Evolutionary conservation across 2,329 filamentous ascomycete species (phyloP), one percentile per base, ranked within the genome.

Genomic region (Xylaria sp.): DNA sequence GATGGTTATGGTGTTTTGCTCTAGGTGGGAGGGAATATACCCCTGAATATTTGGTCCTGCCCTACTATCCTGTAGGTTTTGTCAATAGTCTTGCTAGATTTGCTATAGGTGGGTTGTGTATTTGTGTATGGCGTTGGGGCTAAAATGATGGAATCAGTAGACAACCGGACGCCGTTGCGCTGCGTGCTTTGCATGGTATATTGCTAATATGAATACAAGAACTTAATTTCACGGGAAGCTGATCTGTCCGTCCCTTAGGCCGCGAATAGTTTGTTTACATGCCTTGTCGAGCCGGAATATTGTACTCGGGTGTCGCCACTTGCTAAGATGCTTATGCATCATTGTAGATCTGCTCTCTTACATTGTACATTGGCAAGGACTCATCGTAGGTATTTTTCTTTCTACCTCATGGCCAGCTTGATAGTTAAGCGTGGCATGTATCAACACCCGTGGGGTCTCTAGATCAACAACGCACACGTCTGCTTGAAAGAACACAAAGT

Each of bases 91-190:
- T 55, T 52, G 66, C 52, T 65, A 60, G 57, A 57, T 61, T 60
- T 61, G 56, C 41, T 46, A 3, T 30, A 41, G 60, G 10, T 34
- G 45, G 15, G 32, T 48, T 46, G 32, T 39, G 39, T 60, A 15
- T 57, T 18, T 57, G 28, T 63, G 63, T 60, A 68, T 57, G 65
- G 68, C 62, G 65, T 70, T 65, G 39, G 57, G 64, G 60, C n/a
- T 48, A 53, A 20, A 36, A 45, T 30, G 18, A 34, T 18, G 46
- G 41, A 43, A 28, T 28, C 50, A 23, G 43, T 8, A 55, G n/a
- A 7, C 36, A 36, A 28, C 43, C 13, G n/a, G 6, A 50, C 28
- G 56, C 48, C 56, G 18, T 43, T 23, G 8, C 56, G 18, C 36
- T 23, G 8, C 12, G 15, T 23, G 12, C 52, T 41, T 5, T 30